phyloP scores from a whole-genome alignment of 192 early-diverging fungal genomes.

The Coemansia aciculifera region DNA sequence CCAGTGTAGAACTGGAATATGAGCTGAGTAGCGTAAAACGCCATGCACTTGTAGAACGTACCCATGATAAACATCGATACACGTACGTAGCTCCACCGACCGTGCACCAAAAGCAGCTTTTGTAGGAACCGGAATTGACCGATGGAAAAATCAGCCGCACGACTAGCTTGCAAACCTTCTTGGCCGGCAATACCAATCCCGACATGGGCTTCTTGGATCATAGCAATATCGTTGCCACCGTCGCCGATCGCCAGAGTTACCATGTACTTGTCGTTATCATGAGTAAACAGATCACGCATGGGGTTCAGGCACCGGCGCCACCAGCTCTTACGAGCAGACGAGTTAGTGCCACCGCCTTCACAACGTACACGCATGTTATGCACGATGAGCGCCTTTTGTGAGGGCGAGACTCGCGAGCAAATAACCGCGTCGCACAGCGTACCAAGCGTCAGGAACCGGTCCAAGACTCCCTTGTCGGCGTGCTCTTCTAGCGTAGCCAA shows the following conservation, averaged over 20 bases:
- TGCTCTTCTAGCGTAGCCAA: slow-evolving; percentile 60
- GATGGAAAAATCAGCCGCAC: slow-evolving; percentile 88
- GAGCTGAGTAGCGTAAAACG: slow-evolving; percentile 73
- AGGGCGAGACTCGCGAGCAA: slow-evolving; percentile 87
- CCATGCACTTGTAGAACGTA: slow-evolving; percentile 89
- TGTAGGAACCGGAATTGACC: slow-evolving; percentile 85
- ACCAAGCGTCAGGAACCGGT: slow-evolving; percentile 71
- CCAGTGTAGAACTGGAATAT: slow-evolving; percentile 77
- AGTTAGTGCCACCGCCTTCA: slow-evolving; percentile 21
- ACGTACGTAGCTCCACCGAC: slow-evolving; percentile 83
- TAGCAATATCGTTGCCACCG: slow-evolving; percentile 93
- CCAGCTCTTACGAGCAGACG: not conserved
- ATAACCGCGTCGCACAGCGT: slow-evolving; percentile 78
- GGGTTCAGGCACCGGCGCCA: not conserved
- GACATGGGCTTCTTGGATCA: slow-evolving; percentile 93
- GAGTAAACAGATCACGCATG: slow-evolving; percentile 14
- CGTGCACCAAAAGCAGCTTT: slow-evolving; percentile 81
- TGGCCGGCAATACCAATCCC: slow-evolving; percentile 89
- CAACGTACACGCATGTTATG: slow-evolving; percentile 62
- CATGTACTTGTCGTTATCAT: slow-evolving; percentile 49
- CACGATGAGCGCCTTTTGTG: slow-evolving; percentile 89
- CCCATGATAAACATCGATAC: slow-evolving; percentile 78
- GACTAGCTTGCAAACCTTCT: slow-evolving; percentile 85
- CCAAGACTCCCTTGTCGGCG: slow-evolving; percentile 45
- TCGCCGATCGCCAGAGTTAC: slow-evolving; percentile 85